Evolutionary conservation across 495 filamentous ascomycete species (phyloP), one percentile per base, ranked within the genome.

Genomic region (Penicillium roqueforti): DNA sequence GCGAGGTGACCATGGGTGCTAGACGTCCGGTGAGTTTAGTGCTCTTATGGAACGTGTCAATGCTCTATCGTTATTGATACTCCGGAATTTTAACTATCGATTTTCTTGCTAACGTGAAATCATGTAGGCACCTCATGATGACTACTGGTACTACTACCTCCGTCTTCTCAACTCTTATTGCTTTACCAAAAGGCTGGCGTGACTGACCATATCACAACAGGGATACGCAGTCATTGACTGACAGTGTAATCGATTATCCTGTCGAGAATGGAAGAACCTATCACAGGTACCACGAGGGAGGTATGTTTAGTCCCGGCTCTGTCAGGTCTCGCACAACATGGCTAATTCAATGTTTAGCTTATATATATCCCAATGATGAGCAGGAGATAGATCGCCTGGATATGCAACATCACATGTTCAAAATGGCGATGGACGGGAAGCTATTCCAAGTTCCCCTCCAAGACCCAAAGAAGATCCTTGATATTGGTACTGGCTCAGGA

Each of bases 401-500:
- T 32, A 67, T 83, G 55, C 84, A 87, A 59, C 78, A 86, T 54
- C 77, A 82, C 48, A 74, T 86, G 61, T 67, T 82, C 59, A 83
- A 80, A 49, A 46, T 80, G 45, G 55, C 80, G 43, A 79, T 81
- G 57, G 65, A 76, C 7, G 77, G 68, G 14, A 72, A 71, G 29
- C 65, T 83, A 18, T 82, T 81, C 64, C 75, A 85, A 56, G 78
- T 86, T 0, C 86, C 86, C 2, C 73, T 83, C 0, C 47, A 61
- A n/a, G 65, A 80, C 9, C 82, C 84, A 1, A 61, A 72, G 32
- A 67, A 70, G 25, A 80, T 89, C 14, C 75, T 91, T 1, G 87
- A 90, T 59, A 77, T 90, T 22, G 83, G 84, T 29, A 83, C 80
- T 14, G 87, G 83, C 6, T 88, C 85, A 8, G 87, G 87, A 3